Base-by-base conservation (phyloP, 2,329 filamentous ascomycete species). In the Rugonectria rugulosa region DNA sequence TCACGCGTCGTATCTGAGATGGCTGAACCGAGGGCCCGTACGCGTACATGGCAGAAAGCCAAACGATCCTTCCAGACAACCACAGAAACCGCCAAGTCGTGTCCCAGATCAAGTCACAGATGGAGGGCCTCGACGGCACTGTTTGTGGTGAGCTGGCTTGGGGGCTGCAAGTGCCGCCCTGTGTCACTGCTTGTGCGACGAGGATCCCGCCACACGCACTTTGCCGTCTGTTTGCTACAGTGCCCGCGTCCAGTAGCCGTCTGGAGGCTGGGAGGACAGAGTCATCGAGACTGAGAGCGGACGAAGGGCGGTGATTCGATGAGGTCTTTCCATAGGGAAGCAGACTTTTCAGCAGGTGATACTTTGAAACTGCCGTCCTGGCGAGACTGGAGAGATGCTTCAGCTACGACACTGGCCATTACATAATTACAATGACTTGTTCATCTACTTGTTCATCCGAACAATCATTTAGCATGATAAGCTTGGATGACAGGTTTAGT, bases 151-250 rank as follows among this genome's bases (percentile, higher is more conserved):
- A n/a, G 43, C 44, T 57, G n/a, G n/a, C 48, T 57, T 38, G 36
- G 45, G 44, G 48, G 34, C 36, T 41, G 46, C 42, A 41, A 44
- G 38, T 50, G 26, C 59, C 49, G 49, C 44, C 51, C 65, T 31
- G 60, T 40, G 52, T 53, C 52, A 48, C 58, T 17, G 8, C 21
- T 53, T 24, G 64, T 67, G 49, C 46, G 20, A 58, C 64, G 20
- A 2, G 15, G 43, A 55, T 47, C 51, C 29, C 48, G 56, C 53
- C 60, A 65, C 49, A 47, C 26, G 54, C 56, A 49, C 56, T 14
- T 32, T 32, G 29, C 29, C 29, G 29, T 44, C 48, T 53, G 20
- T 50, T 56, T 27, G 41, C 53, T 49, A 40, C 49, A 38, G 44
- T 41, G 20, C 19, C 38, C 12, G 38, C 31, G 24, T 38, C 29